Evolutionary conservation across 2,329 filamentous ascomycete species (phyloP).

Genomic region (Torrubiella hemipterigena): DNA sequence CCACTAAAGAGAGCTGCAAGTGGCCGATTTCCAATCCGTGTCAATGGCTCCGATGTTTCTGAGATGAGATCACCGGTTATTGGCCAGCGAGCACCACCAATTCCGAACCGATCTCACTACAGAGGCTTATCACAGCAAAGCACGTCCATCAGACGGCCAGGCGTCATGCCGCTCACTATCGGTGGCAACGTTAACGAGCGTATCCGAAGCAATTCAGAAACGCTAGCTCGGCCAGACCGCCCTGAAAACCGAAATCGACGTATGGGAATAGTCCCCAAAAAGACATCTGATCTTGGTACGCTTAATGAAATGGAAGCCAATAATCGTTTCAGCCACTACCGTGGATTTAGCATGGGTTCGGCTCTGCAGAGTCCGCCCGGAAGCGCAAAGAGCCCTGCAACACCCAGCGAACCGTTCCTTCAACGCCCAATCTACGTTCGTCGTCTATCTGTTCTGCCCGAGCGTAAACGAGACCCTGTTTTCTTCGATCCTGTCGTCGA

Average conservation of each 20-base stretch:
- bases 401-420: constrained; percentile 43
- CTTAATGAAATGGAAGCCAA: constrained; percentile 50
- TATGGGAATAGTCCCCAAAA: constrained; percentile 53
- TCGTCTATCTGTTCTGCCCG: constrained; percentile 49
- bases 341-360: constrained; percentile 56
- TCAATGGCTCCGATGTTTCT: constrained; percentile 59
- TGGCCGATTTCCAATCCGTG: constrained; percentile 57
- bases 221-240: constrained; percentile 39
- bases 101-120: constrained; percentile 67
- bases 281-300: constrained; percentile 47
- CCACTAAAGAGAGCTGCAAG: constrained; percentile 50
- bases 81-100: constrained; percentile 54
- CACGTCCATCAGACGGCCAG: constrained; percentile 52
- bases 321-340: constrained; percentile 55
- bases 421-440: constrained; percentile 52
- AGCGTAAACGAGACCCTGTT: constrained; percentile 50
- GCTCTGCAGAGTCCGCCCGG: constrained; percentile 46
- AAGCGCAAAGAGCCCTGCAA: constrained; percentile 40
- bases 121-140: constrained; percentile 62
- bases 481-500: constrained; percentile 50
- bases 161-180: constrained; percentile 59
- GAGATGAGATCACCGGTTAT: constrained; percentile 57
- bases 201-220: constrained; percentile 53
- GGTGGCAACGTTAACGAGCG: constrained; percentile 60
- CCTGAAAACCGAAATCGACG: constrained; percentile 44